Conservation (phyloP, 352 stramenopile species). For the Aphanomyces astaci region DNA sequence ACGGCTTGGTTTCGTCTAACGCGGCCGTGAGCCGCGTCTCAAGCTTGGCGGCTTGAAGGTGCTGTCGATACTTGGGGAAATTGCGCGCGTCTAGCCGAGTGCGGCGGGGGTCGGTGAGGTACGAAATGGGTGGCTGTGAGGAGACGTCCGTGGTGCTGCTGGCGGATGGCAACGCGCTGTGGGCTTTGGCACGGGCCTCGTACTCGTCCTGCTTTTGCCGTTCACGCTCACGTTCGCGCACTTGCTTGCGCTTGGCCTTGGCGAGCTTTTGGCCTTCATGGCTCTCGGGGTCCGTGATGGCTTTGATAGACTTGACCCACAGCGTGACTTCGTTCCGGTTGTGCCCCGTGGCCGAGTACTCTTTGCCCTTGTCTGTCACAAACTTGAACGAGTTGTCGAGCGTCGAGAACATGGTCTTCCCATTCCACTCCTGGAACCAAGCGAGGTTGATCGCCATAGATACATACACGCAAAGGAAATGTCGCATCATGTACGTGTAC, state of each 20-base stretch:
- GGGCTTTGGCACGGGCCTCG: conserved; percentile 10
- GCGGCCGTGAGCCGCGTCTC: conserved; percentile 19
- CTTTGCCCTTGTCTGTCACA: conserved; percentile 17
- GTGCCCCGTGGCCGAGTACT: background rate
- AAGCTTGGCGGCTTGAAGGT: conserved; percentile 19
- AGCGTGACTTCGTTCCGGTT: conserved; percentile 24
- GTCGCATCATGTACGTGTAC: conserved; percentile 2
- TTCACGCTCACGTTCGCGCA: conserved; percentile 10
- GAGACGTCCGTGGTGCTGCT: background rate
- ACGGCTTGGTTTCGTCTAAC: conserved; percentile 17
- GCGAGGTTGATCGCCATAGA: background rate
- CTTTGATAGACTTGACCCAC: conserved; percentile 20
- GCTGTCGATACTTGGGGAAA: conserved; percentile 20
- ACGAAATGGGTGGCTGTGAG: conserved; percentile 18
- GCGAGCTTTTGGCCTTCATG: conserved; percentile 16
- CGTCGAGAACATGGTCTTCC: conserved; percentile 17
- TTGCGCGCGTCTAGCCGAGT: conserved; percentile 21
- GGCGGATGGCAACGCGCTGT: background rate
- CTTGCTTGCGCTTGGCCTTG: conserved; percentile 18
- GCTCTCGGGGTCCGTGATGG: conserved; percentile 20
- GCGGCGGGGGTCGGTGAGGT: conserved; percentile 19
- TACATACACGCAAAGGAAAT: background rate
- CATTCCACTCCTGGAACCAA: conserved; percentile 11
- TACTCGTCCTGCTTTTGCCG: conserved; percentile 19
- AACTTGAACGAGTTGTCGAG: conserved; percentile 23